Percentiles rank a stretch among this genome's conserved stretches.
These are phyloP conservation scores for Cyclotella choctawhatcheeana DNA, from an alignment of 108 stramenopile genomes.

Conservation along the genomic window DNA sequence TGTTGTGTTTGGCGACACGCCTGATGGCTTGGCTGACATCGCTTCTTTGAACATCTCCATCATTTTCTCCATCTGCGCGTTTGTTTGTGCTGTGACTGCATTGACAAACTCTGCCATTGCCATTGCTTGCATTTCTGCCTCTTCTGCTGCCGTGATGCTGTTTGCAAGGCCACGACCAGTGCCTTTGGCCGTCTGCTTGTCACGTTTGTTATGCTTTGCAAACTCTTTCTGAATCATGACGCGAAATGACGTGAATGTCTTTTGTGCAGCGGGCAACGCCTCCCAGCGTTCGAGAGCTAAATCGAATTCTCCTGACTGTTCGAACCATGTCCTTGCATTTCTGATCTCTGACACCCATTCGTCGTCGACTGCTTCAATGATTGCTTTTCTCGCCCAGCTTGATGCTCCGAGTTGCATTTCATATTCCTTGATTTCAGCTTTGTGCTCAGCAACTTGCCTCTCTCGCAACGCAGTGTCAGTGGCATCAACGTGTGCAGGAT, in stretches of 20 bases:
- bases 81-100: background rate
- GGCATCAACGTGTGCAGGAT: conserved; percentile 11
- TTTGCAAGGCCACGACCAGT: background rate
- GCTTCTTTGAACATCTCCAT: conserved; percentile 8
- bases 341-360: background rate
- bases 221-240: background rate
- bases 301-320: background rate
- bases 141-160: background rate
- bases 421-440: conserved; percentile 12
- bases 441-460: conserved; percentile 21
- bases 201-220: background rate
- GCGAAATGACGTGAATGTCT: background rate
- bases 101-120: conserved; percentile 6
- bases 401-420: background rate
- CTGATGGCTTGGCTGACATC: background rate
- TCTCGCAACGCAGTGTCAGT: conserved; percentile 2
- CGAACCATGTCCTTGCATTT: background rate
- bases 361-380: conserved; percentile 11
- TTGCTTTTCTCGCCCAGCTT: conserved; percentile 1
- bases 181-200: background rate
- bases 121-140: conserved; percentile 5
- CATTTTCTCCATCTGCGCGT: conserved; percentile 9
- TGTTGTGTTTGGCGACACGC: background rate
- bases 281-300: background rate
- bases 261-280: background rate